Evolutionary conservation across 2,329 filamentous ascomycete species (phyloP).

Genomic region (Aureobasidium sp.): DNA sequence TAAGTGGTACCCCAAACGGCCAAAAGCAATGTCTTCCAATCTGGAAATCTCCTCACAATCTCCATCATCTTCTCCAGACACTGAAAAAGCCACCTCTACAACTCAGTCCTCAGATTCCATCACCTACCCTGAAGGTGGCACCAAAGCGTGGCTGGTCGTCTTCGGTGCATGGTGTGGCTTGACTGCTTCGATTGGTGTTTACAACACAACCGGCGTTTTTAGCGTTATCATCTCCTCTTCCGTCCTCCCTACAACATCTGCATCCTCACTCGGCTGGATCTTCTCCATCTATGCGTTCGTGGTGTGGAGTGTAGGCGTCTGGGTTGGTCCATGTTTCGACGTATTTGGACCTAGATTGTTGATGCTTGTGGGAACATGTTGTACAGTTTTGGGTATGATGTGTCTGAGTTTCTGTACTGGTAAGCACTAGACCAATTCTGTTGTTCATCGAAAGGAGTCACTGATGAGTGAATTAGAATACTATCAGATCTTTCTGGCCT

Average conservation of each 20-base stretch:
- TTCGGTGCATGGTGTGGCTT: conserved; percentile 73
- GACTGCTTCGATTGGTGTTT: conserved; percentile 64
- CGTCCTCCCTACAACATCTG: conserved; percentile 59
- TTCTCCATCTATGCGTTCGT: conserved; percentile 78
- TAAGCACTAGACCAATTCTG: conserved; percentile 23
- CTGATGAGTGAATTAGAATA: conserved; percentile 42
- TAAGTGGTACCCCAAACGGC: background rate
- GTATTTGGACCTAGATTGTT: conserved; percentile 68
- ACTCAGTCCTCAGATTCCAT: background rate
- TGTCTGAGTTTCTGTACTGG: conserved; percentile 61
- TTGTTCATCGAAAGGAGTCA: too few species aligned
- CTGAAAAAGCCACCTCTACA: background rate
- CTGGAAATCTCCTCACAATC: background rate
- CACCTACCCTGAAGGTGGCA: conserved; percentile 73
- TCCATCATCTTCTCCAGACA: background rate
- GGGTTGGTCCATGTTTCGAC: conserved; percentile 83
- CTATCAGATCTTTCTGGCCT: conserved; percentile 78
- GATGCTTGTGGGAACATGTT: conserved; percentile 55
- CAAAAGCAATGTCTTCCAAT: background rate
- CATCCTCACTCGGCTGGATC: conserved; percentile 74
- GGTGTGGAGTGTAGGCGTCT: conserved; percentile 74
- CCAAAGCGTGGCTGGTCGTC: conserved; percentile 74
- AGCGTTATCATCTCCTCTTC: conserved; percentile 68
- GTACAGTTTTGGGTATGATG: conserved; percentile 56
- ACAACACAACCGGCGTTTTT: conserved; percentile 75